Percentiles rank a stretch among this genome's conserved stretches.
Conservation (phyloP, 1,284 basidiomycete species). For the Naganishia albida region DNA sequence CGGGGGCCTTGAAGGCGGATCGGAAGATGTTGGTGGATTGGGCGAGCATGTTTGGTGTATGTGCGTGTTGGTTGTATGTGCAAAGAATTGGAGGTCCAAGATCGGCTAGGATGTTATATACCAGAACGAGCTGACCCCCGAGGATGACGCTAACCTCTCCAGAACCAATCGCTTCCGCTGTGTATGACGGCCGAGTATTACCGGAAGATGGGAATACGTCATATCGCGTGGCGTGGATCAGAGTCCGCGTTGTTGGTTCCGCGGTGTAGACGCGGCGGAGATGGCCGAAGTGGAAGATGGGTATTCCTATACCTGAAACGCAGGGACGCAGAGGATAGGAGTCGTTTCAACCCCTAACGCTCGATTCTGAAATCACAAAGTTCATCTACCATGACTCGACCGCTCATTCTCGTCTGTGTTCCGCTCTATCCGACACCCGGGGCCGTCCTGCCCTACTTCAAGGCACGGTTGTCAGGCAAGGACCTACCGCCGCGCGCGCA, state of each 20-base stretch:
- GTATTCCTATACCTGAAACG: not conserved
- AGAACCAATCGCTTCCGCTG: not conserved
- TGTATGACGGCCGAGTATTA: not conserved
- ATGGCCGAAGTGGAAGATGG: no score
- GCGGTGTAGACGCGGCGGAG: no score
- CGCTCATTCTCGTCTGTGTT: slow-evolving; percentile 26
- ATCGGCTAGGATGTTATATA: slow-evolving; percentile 3
- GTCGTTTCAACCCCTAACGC: no score
- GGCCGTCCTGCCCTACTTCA: slow-evolving; percentile 20
- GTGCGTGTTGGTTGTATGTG: not conserved
- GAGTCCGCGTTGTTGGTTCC: no score
- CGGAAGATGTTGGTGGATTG: slow-evolving; percentile 26
- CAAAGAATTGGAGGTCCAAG: not conserved
- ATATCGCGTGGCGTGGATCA: not conserved
- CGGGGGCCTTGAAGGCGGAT: slow-evolving; percentile 11
- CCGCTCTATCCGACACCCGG: slow-evolving; percentile 14
- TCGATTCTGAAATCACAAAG: no score
- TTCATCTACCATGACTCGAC: slow-evolving; percentile 7
- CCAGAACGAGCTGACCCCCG: not conserved
- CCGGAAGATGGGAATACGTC: not conserved
- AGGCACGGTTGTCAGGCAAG: slow-evolving; percentile 17
- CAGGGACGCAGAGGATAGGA: no score
- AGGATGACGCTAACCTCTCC: not conserved
- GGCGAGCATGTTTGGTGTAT: slow-evolving; percentile 2
- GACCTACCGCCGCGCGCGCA: slow-evolving; percentile 9